Conservation (phyloP, 306 rosid species). For the Gillenia trifoliata region DNA sequence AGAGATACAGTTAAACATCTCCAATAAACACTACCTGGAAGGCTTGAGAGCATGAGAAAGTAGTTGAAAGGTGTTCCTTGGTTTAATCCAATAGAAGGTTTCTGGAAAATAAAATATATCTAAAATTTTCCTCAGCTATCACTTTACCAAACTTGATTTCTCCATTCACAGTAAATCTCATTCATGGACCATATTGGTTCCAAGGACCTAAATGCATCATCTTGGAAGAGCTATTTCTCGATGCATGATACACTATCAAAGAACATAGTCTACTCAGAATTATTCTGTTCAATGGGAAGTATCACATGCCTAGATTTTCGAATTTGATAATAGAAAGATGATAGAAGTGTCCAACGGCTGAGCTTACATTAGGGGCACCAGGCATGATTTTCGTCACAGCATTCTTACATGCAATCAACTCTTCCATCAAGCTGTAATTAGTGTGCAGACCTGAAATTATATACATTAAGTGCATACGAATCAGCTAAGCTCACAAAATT, state of each 20-base stretch:
- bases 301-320: not conserved
- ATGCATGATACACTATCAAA: not conserved
- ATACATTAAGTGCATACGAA: slow-evolving; percentile 10
- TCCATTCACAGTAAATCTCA: too few relatives aligned
- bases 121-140: not conserved
- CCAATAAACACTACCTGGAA: not conserved
- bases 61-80: not conserved
- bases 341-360: not conserved
- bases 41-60: not conserved
- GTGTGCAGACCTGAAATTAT: slow-evolving; percentile 82
- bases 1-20: not conserved
- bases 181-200: too few relatives aligned
- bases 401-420: slow-evolving; percentile 89
- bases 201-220: too few relatives aligned
- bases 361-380: slow-evolving; percentile 90
- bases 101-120: not conserved
- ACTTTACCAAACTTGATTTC: not conserved
- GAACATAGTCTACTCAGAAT: not conserved
- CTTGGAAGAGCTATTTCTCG: not conserved
- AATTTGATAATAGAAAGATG: not conserved
- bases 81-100: not conserved
- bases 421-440: slow-evolving; percentile 94
- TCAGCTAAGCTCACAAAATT: slow-evolving; percentile 2
- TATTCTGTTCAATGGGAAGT: not conserved
- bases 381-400: slow-evolving; percentile 72